These are phyloP conservation scores for Inosperma sp. DNA, from an alignment of 768 basidiomycete genomes.

Conservation along the genomic window DNA sequence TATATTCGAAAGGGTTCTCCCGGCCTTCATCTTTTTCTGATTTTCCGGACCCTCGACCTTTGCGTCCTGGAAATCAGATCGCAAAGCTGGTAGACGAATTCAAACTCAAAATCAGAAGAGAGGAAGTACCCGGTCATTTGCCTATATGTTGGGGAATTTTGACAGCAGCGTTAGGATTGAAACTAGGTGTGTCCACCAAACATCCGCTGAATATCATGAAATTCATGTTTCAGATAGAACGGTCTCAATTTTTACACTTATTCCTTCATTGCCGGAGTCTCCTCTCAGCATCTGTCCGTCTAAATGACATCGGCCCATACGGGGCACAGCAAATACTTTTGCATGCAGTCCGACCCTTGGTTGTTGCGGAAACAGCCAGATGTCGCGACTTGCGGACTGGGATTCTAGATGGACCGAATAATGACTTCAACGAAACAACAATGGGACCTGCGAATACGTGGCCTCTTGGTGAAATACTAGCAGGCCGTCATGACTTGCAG, in stretches of 20 bases:
- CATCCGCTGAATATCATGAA: background rate
- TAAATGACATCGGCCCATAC: conserved; percentile 93
- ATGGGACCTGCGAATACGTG: conserved; percentile 83
- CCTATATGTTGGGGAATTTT: conserved; percentile 90
- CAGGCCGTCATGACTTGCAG: conserved; percentile 86
- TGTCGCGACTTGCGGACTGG: conserved; percentile 51
- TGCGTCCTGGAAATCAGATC: conserved; percentile 26
- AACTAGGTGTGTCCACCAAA: conserved; percentile 47
- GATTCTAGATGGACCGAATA: conserved; percentile 24
- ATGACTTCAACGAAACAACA: conserved; percentile 36
- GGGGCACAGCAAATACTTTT: conserved; percentile 83
- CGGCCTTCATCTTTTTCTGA: conserved; percentile 39
- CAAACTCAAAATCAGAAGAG: conserved; percentile 63
- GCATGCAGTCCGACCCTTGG: conserved; percentile 62
- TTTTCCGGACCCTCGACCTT: conserved; percentile 19
- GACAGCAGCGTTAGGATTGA: conserved; percentile 68
- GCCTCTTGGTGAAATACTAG: conserved; percentile 93
- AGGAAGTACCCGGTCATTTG: conserved; percentile 72
- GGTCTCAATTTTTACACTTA: conserved; percentile 81
- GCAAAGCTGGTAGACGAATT: conserved; percentile 55
- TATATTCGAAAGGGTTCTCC: conserved; percentile 80
- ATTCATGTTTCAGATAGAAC: conserved; percentile 44
- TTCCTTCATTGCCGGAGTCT: conserved; percentile 90
- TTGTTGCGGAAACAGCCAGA: conserved; percentile 47
- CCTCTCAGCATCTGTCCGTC: conserved; percentile 85